Evolutionary conservation across 257 asterid species (phyloP).

Genomic region (Solanum corneliomulleri): DNA sequence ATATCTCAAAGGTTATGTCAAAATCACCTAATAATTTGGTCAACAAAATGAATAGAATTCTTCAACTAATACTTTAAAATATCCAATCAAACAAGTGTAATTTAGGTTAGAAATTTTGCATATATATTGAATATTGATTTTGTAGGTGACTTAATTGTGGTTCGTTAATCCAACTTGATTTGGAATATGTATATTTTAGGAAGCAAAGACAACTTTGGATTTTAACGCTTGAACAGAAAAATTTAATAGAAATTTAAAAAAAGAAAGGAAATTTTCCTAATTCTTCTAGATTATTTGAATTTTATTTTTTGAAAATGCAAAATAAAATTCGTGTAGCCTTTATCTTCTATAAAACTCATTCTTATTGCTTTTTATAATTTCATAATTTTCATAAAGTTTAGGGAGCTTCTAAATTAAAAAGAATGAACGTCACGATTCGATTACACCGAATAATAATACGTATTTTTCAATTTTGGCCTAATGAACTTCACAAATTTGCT

Average conservation of each 20-base stretch:
- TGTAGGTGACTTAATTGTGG: not conserved
- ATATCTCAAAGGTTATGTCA: conserved; percentile 1
- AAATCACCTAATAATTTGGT: conserved; percentile 20
- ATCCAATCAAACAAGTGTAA: not conserved
- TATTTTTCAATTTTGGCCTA: not conserved
- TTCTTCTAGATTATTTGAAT: not conserved
- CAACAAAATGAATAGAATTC: conserved; percentile 21
- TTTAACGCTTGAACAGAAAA: not conserved
- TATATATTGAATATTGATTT: not conserved
- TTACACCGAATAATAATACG: not conserved
- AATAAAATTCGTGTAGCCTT: not conserved
- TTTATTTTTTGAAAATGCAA: not conserved
- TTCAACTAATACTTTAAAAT: conserved; percentile 9
- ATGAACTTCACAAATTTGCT: not conserved
- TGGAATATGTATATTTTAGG: not conserved
- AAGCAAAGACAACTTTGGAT: not conserved
- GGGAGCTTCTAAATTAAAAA: not conserved
- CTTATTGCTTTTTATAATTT: too few relatives aligned
- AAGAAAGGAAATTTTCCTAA: not conserved
- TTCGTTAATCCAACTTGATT: not conserved
- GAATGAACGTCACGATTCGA: not conserved
- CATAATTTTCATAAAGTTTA: not conserved
- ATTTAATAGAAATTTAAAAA: too few relatives aligned
- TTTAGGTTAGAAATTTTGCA: not conserved
- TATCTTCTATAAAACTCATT: not conserved